Conservation (phyloP, 768 basidiomycete genomes). For the Termitomyces titanicus region DNA sequence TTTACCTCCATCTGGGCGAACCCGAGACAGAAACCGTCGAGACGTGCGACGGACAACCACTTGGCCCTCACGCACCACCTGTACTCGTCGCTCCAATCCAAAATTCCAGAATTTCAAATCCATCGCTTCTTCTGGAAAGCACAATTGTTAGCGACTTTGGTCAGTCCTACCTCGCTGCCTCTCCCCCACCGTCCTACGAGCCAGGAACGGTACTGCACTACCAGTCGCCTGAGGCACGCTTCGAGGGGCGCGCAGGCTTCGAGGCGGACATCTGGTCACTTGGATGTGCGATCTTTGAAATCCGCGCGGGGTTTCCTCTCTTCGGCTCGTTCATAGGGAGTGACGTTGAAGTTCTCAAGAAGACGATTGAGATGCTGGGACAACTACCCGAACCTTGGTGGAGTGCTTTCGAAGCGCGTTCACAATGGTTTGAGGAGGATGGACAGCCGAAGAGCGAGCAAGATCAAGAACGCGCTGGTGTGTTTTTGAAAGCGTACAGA, state of each 20-base stretch:
- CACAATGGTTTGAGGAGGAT: constrained; percentile 33
- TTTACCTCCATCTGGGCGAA: constrained; percentile 26
- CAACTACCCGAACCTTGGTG: constrained; percentile 40
- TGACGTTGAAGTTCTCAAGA: constrained; percentile 25
- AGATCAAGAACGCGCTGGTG: constrained; percentile 17
- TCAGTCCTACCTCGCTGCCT: constrained; percentile 25
- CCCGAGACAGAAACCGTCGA: constrained; percentile 28
- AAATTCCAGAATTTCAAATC: constrained; percentile 13
- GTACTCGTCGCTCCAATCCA: constrained; percentile 26
- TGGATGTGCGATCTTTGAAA: constrained; percentile 39
- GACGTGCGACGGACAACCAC: constrained; percentile 19
- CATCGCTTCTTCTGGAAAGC: constrained; percentile 27
- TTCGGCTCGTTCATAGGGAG: constrained; percentile 34
- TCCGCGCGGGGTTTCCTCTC: constrained; percentile 36
- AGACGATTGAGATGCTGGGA: constrained; percentile 35
- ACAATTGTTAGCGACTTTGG: constrained; percentile 35
- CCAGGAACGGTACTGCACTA: constrained; percentile 29
- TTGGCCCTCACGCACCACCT: constrained; percentile 25
- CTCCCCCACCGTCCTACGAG: constrained; percentile 25
- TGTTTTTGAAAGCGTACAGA: constrained; percentile 20
- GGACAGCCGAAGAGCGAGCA: constrained; percentile 26
- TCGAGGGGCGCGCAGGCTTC: constrained; percentile 24
- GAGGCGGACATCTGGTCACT: constrained; percentile 37
- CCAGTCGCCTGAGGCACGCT: constrained; percentile 32
- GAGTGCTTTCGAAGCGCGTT: constrained; percentile 25